phyloP scores from a whole-genome alignment of 2,329 filamentous ascomycete species.

The Mycosphaerelloides madeirae region DNA sequence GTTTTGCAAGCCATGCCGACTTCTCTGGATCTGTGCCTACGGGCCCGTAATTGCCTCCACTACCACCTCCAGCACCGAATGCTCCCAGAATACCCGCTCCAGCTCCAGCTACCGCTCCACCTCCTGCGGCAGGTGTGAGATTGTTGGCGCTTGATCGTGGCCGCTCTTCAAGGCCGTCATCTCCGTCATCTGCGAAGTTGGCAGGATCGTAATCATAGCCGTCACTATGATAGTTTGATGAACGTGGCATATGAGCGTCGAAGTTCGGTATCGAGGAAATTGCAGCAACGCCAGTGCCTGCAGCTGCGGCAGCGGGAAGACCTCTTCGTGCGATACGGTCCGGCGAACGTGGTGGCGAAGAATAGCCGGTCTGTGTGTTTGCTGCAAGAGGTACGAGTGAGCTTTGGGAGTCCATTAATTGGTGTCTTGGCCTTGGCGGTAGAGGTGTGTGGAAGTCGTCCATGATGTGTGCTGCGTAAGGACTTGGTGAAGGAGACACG shows the following conservation, averaged over 20 bases:
- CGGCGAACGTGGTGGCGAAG: constrained; percentile 15
- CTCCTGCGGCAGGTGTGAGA: constrained; percentile 40
- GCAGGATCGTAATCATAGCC: constrained; percentile 60
- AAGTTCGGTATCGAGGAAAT: constrained; percentile 1
- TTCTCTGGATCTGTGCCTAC: constrained; percentile 56
- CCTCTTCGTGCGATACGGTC: constrained; percentile 10
- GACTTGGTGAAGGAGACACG: constrained; percentile 19
- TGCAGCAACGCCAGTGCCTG: constrained; percentile 29
- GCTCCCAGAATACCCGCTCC: constrained; percentile 37
- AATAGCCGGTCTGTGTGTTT: constrained; percentile 9
- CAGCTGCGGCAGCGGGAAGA: constrained; percentile 17
- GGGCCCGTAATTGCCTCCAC: constrained; percentile 50
- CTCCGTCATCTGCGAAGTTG: constrained; percentile 79
- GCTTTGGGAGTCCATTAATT: constrained; percentile 17
- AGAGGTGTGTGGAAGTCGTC: background rate
- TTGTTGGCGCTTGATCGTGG: constrained; percentile 12
- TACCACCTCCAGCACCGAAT: constrained; percentile 30
- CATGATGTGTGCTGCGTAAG: constrained; percentile 8
- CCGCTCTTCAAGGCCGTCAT: constrained; percentile 67
- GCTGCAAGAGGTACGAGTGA: constrained; percentile 26
- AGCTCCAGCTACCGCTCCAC: constrained; percentile 37
- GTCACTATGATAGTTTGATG: constrained; percentile 24
- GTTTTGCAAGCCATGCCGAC: constrained; percentile 57
- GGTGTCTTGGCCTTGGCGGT: constrained; percentile 8
- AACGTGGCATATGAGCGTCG: constrained; percentile 13